Conservation (phyloP, 2,329 filamentous ascomycete genomes). For the Penicillium glabrum region DNA sequence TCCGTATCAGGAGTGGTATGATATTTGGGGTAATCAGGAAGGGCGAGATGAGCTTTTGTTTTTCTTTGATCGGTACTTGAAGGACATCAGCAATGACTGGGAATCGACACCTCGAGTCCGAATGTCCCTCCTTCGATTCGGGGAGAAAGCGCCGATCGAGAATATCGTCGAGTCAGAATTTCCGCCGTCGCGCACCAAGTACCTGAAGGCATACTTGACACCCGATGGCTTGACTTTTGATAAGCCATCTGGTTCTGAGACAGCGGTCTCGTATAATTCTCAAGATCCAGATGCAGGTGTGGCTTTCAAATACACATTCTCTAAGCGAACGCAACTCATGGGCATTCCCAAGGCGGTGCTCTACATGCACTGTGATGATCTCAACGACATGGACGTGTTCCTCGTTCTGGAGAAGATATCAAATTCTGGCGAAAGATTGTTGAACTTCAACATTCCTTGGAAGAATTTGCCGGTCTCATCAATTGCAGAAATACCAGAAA, state of each 20-base stretch:
- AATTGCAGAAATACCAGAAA: neutral
- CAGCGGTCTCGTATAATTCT: conserved; percentile 33
- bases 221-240: conserved; percentile 11
- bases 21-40: conserved; percentile 39
- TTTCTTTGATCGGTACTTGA: conserved; percentile 52
- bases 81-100: conserved; percentile 47
- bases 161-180: conserved; percentile 36
- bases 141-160: conserved; percentile 27
- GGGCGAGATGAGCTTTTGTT: conserved; percentile 38
- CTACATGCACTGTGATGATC: conserved; percentile 45
- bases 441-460: conserved; percentile 47
- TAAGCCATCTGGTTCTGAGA: conserved; percentile 2
- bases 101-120: conserved; percentile 49
- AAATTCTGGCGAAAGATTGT: conserved; percentile 42
- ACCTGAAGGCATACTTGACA: conserved; percentile 33
- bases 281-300: conserved; percentile 20
- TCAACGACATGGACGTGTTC: conserved; percentile 49
- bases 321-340: conserved; percentile 41
- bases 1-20: conserved; percentile 48
- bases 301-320: conserved; percentile 44
- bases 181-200: conserved; percentile 35
- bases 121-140: conserved; percentile 42
- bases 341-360: conserved; percentile 50
- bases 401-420: conserved; percentile 48
- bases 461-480: neutral